Evolutionary conservation across 2,329 filamentous ascomycete genomes (phyloP).

Genomic region (Drechslerella stenobrocha): DNA sequence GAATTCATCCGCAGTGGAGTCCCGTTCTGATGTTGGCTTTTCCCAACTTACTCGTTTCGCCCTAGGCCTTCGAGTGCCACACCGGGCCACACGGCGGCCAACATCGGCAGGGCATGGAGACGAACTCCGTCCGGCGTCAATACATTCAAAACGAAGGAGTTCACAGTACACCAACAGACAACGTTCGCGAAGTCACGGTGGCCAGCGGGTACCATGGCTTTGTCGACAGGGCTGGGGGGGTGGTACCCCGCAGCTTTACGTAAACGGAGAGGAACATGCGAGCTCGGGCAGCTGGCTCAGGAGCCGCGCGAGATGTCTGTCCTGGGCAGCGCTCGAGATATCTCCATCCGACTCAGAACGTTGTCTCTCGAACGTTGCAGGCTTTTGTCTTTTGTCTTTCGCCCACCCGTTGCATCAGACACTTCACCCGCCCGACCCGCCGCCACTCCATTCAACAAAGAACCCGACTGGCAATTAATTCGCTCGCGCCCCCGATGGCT

Average conservation of each 20-base stretch:
- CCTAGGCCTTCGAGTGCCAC: no score
- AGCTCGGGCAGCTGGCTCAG: slow-evolving; percentile 15
- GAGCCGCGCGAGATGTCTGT: no score
- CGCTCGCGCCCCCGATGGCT: not conserved
- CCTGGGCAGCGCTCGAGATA: not conserved
- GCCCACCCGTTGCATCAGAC: not conserved
- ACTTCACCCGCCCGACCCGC: not conserved
- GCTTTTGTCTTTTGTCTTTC: not conserved
- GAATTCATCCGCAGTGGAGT: slow-evolving; percentile 26
- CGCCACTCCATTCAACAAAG: no score
- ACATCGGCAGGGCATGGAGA: slow-evolving; percentile 1
- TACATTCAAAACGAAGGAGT: not conserved
- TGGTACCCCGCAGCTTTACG: slow-evolving; percentile 34
- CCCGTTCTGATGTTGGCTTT: slow-evolving; percentile 2
- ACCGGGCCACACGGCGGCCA: not conserved
- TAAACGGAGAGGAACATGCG: slow-evolving; percentile 31
- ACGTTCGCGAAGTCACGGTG: no score
- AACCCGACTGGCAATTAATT: not conserved
- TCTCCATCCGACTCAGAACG: not conserved
- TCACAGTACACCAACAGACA: not conserved
- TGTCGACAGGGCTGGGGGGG: not conserved
- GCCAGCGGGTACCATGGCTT: slow-evolving; percentile 1
- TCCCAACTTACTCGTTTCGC: no score
- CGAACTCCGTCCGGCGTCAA: not conserved
- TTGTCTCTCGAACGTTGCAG: no score